A percentile compares a stretch with the other conserved stretches of the same genome.
Evolutionary conservation across 306 rosid genomes (phyloP).

Genomic region (Sindora glabra): DNA sequence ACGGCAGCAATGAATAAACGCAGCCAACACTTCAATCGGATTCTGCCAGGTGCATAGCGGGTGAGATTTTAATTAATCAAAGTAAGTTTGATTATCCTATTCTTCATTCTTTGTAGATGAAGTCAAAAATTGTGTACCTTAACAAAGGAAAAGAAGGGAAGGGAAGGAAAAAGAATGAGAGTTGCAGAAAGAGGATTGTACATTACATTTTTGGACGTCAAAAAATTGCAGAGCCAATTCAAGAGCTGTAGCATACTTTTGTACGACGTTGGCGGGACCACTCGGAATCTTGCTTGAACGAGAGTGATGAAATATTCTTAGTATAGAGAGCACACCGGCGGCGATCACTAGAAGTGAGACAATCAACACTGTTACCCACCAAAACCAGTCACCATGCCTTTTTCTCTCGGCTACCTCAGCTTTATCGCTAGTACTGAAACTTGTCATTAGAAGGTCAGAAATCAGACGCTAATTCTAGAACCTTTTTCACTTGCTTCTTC

Average conservation of each 20-base stretch:
- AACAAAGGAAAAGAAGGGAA: too few relatives aligned
- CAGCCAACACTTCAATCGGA: too few relatives aligned
- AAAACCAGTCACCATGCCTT: conserved; percentile 18
- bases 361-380: conserved; percentile 30
- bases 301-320: conserved; percentile 9
- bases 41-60: too few relatives aligned
- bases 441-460: background rate
- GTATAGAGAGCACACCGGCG: conserved; percentile 22
- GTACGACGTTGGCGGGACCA: conserved; percentile 22
- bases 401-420: background rate
- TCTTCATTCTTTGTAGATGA: too few relatives aligned
- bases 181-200: too few relatives aligned
- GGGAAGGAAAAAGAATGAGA: too few relatives aligned
- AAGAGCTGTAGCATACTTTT: conserved; percentile 33
- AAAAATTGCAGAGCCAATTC: conserved; percentile 49
- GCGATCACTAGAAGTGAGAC: conserved; percentile 23
- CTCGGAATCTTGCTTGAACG: background rate
- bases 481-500: too few relatives aligned
- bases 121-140: too few relatives aligned
- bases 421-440: background rate
- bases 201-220: conserved; percentile 53
- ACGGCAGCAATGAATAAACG: too few relatives aligned
- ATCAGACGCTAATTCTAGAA: too few relatives aligned
- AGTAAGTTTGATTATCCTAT: too few relatives aligned
- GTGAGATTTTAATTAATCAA: too few relatives aligned